A percentile compares a stretch with the other conserved stretches of the same genome.
These are phyloP conservation scores for Cucumis melo DNA, from an alignment of 306 rosid genomes.

Conservation along the genomic window DNA sequence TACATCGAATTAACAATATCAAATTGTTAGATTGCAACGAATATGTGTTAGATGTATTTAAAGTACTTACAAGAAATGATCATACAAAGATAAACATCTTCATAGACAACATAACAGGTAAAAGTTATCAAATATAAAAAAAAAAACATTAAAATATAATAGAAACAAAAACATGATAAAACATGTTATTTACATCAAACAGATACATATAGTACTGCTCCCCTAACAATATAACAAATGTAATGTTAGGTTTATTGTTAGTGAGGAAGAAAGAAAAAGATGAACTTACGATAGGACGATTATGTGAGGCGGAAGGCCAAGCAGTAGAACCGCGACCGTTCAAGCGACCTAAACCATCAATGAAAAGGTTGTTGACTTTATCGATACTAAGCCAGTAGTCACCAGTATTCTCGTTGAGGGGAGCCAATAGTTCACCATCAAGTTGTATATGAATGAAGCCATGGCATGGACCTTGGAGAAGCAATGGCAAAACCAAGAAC, in stretches of 20 bases:
- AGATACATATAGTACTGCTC: too few species aligned
- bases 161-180: too few species aligned
- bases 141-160: too few species aligned
- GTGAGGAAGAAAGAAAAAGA: background rate
- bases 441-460: background rate
- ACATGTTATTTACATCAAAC: too few species aligned
- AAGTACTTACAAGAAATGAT: background rate
- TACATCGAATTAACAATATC: background rate
- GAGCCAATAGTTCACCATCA: slow-evolving; percentile 12
- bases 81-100: too few species aligned
- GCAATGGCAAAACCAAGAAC: background rate
- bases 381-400: slow-evolving; percentile 19
- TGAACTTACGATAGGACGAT: slow-evolving; percentile 16
- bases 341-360: slow-evolving; percentile 15
- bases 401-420: background rate
- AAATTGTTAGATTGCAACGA: background rate
- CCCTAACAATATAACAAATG: too few species aligned
- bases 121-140: too few species aligned
- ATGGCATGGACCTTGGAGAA: slow-evolving; percentile 16
- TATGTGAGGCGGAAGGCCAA: background rate
- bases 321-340: slow-evolving; percentile 19
- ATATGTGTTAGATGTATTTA: background rate
- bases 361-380: background rate
- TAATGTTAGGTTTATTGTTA: too few species aligned
- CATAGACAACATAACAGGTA: background rate